phyloP scores from a whole-genome alignment of 2,329 filamentous ascomycete genomes.

The Neofusicoccum laricinum region DNA sequence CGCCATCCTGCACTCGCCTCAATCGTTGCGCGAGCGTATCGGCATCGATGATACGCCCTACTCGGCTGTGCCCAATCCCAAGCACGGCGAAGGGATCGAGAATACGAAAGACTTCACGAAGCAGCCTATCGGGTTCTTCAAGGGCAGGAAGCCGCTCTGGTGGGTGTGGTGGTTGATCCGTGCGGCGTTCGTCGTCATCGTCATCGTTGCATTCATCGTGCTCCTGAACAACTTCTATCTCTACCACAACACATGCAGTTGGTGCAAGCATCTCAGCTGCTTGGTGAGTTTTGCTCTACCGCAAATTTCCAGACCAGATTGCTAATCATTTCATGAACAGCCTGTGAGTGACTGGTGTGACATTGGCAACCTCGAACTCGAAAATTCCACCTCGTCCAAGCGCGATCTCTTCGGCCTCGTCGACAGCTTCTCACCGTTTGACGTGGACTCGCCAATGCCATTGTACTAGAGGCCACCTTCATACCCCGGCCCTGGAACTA shows the following conservation, averaged over 20 bases:
- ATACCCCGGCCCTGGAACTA: background rate
- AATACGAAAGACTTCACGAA: constrained; percentile 45
- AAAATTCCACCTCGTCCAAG: constrained; percentile 6
- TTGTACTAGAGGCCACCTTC: background rate
- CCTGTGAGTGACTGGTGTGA: constrained; percentile 35
- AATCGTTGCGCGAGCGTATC: constrained; percentile 70
- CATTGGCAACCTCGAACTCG: constrained; percentile 25
- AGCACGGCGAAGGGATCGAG: constrained; percentile 49
- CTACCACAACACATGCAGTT: constrained; percentile 70
- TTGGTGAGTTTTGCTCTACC: constrained; percentile 61
- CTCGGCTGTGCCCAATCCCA: constrained; percentile 53
- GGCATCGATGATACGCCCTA: constrained; percentile 69
- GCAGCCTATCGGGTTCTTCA: constrained; percentile 72
- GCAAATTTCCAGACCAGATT: background rate
- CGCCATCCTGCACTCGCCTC: constrained; percentile 84
- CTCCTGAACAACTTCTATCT: constrained; percentile 90
- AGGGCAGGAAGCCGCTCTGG: constrained; percentile 88
- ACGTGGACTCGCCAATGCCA: background rate
- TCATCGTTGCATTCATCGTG: constrained; percentile 80
- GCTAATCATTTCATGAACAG: constrained; percentile 16
- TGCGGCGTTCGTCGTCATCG: constrained; percentile 72
- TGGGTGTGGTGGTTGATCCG: constrained; percentile 96
- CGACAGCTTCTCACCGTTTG: background rate
- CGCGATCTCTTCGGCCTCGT: constrained; percentile 17
- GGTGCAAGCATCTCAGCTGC: constrained; percentile 96